Evolutionary conservation across 768 basidiomycete species (phyloP).

Genomic region (Boletus reticulatus): DNA sequence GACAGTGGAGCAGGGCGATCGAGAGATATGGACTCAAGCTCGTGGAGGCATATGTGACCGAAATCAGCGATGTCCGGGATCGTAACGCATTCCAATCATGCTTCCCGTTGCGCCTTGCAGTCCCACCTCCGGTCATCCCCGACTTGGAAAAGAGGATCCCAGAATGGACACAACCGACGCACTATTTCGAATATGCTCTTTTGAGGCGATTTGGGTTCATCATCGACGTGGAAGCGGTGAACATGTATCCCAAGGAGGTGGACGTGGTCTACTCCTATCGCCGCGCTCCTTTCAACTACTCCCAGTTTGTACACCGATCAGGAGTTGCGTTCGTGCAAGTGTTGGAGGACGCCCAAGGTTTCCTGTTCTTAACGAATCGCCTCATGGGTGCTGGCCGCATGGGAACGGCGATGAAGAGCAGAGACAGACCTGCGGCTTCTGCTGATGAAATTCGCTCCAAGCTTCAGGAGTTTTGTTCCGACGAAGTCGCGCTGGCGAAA

Average conservation of each 20-base stretch:
- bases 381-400: conserved; percentile 72
- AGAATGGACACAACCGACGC: conserved; percentile 59
- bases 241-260: conserved; percentile 74
- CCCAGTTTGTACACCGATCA: conserved; percentile 89
- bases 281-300: conserved; percentile 69
- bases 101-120: conserved; percentile 73
- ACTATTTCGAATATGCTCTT: conserved; percentile 81
- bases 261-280: conserved; percentile 91
- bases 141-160: conserved; percentile 68
- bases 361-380: conserved; percentile 87
- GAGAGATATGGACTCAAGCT: conserved; percentile 89
- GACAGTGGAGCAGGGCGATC: conserved; percentile 76
- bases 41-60: conserved; percentile 90
- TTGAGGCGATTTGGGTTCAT: conserved; percentile 79
- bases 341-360: conserved; percentile 73
- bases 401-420: conserved; percentile 52
- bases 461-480: conserved; percentile 64
- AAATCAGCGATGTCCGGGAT: conserved; percentile 82
- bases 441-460: conserved; percentile 62
- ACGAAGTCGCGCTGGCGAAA: conserved; percentile 46
- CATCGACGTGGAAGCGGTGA: conserved; percentile 75
- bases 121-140: conserved; percentile 69
- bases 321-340: conserved; percentile 92
- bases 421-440: conserved; percentile 53
- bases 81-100: conserved; percentile 92